Conservation (phyloP, 306 rosid genomes). For the Quercus cerris region DNA sequence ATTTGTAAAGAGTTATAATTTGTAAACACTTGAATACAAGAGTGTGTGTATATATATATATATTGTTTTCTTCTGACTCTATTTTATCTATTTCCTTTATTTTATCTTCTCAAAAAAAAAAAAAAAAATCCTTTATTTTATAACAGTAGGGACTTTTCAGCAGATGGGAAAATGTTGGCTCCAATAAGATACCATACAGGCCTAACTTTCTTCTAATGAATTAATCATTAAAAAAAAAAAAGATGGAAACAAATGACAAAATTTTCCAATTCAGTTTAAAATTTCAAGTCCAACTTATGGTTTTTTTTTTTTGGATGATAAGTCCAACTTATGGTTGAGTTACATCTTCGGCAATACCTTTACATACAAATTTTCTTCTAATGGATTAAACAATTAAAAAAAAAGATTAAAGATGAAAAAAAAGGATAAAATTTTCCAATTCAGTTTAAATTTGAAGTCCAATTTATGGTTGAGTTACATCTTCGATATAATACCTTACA, state of each 20-base stretch:
- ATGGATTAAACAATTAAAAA: too few species aligned
- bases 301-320: too few species aligned
- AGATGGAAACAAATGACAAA: neutral
- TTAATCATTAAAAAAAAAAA: neutral
- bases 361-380: neutral
- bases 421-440: neutral
- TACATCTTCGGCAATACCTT: too few species aligned
- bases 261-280: neutral
- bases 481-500: neutral
- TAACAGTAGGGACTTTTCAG: neutral
- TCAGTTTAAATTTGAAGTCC: neutral
- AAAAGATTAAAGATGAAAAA: neutral
- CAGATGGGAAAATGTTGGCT: neutral
- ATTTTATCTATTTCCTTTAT: too few species aligned
- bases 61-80: too few species aligned
- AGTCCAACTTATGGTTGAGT: neutral
- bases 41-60: too few species aligned
- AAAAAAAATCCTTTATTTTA: too few species aligned
- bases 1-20: too few species aligned
- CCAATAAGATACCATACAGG: neutral
- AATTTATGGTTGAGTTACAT: neutral
- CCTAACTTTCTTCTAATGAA: neutral
- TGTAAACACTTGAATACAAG: too few species aligned
- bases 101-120: too few species aligned
- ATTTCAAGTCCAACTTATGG: neutral